Percentiles rank a stretch among this genome's conserved stretches.
These are phyloP conservation scores for Gossypium trilobum DNA, from an alignment of 441 rosid species.

Conservation along the genomic window DNA sequence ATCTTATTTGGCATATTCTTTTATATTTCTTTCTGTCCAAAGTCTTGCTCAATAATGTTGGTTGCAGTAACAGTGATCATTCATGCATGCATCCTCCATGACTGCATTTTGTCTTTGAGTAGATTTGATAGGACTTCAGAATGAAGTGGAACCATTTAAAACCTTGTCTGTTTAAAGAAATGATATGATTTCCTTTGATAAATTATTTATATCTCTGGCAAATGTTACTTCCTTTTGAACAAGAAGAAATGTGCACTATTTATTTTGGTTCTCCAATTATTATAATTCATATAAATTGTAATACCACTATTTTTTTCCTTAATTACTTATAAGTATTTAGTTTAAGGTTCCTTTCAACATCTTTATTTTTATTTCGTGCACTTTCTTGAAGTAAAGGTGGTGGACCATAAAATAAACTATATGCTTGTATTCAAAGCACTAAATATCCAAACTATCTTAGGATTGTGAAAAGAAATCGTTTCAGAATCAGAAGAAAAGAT, in stretches of 20 bases:
- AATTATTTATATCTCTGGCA: not conserved
- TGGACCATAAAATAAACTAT: not conserved
- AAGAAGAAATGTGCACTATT: not conserved
- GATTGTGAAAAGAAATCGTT: constrained; percentile 16
- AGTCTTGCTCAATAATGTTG: constrained; percentile 26
- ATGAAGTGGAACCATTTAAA: constrained; percentile 14
- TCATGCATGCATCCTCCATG: constrained; percentile 1
- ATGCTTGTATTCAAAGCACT: not conserved
- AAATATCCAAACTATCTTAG: not conserved
- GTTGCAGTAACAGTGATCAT: constrained; percentile 16
- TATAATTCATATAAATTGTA: not conserved
- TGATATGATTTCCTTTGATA: not conserved
- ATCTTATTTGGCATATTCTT: constrained; percentile 13
- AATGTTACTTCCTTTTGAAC: not conserved
- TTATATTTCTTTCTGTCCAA: constrained; percentile 6
- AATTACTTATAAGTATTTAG: not conserved
- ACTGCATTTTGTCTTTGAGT: not conserved
- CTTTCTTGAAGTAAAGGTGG: not conserved
- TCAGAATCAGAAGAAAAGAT: constrained; percentile 23
- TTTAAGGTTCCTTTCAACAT: not conserved
- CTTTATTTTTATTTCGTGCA: not conserved
- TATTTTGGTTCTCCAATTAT: not conserved
- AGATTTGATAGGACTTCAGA: constrained; percentile 8
- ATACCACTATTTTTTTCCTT: not conserved
- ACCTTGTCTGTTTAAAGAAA: constrained; percentile 7